Base-by-base conservation (phyloP, 2,329 filamentous ascomycete species). In the Rasamsonia emersonii region DNA sequence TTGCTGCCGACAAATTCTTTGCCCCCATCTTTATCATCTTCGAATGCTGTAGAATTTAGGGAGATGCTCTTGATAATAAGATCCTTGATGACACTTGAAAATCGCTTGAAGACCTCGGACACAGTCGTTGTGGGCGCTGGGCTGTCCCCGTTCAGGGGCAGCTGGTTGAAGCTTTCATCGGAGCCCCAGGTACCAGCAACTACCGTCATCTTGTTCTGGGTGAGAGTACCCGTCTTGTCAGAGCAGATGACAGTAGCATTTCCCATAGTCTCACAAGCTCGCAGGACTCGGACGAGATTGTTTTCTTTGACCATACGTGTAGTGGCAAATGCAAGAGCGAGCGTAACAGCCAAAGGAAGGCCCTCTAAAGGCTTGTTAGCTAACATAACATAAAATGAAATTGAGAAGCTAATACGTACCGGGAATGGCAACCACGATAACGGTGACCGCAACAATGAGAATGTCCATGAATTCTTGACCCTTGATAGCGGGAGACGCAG, bases 221-320 rank as follows among this genome's bases (percentile, higher is more conserved):
- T 85, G 11, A 85, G 59, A 4, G 80, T 85, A 30, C 80, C 80
- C 1, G 80, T 85, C 58, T 85, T 85, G 54, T 85, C 83, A 3
- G 82, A 86, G 57, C 83, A 89, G 20, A 89, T 79, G 0, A 82
- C 81, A 1, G 79, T 82, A 5, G 80, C 81, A 48, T 84, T 86
- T 32, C 82, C 82, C 81, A 86, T 86, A 27, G 83, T 83, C 55
- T 86, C 82, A 47, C 82, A 86, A 14, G 82, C 79, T 48, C 82
- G 81, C 35, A 86, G 68, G 36, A 85, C 78, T 20, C 82, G 76
- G 26, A 86, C 81, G 37, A 86, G 61, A 46, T 86, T 86, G 59
- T 82, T 82, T 55, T 86, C 81, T 45, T 75, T 80, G 37, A 85
- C 59, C 82, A 86, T 86, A 34, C 78, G 73, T 8, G 76, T 83